phyloP scores from a whole-genome alignment of 164 flowering plant genomes.

The Vitis amurensis region DNA sequence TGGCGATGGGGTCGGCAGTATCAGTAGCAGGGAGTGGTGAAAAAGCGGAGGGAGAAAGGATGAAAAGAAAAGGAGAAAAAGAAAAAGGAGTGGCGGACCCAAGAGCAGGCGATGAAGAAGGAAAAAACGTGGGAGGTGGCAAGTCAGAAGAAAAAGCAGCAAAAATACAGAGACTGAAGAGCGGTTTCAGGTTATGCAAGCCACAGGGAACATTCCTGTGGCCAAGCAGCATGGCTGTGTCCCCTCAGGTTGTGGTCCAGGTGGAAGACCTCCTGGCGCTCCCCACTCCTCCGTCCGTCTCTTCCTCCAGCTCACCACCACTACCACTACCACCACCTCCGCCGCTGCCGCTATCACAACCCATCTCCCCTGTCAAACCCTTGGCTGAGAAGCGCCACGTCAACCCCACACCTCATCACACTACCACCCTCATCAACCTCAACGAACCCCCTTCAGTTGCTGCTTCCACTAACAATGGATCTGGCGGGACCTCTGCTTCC shows the following conservation, averaged over 20 bases:
- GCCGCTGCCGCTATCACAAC: not conserved
- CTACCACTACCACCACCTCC: constrained; percentile 8
- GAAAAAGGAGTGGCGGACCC: not conserved
- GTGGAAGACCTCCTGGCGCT: constrained; percentile 16
- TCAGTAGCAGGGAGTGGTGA: constrained; percentile 11
- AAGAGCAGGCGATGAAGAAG: constrained; percentile 1
- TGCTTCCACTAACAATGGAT: not conserved
- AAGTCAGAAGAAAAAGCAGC: constrained; percentile 44
- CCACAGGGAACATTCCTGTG: constrained; percentile 64
- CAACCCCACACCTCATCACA: not conserved
- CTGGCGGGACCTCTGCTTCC: not conserved
- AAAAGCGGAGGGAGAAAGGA: constrained; percentile 6
- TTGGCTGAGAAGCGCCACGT: constrained; percentile 34
- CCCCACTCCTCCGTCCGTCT: constrained; percentile 54
- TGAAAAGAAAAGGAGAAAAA: not conserved
- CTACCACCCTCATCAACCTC: constrained; percentile 16
- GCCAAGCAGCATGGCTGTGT: constrained; percentile 38
- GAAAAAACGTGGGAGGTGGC: not conserved
- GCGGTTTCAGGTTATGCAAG: constrained; percentile 76
- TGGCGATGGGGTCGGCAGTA: not conserved
- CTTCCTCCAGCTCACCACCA: constrained; percentile 37
- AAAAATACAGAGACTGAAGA: constrained; percentile 55
- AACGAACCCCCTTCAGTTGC: constrained; percentile 14
- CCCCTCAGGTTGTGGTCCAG: constrained; percentile 20
- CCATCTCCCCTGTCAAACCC: constrained; percentile 39